A percentile compares a stretch with the other conserved stretches of the same genome.
Evolutionary conservation across 352 stramenopile genomes (phyloP).

Genomic region (Pythium dissotocum): DNA sequence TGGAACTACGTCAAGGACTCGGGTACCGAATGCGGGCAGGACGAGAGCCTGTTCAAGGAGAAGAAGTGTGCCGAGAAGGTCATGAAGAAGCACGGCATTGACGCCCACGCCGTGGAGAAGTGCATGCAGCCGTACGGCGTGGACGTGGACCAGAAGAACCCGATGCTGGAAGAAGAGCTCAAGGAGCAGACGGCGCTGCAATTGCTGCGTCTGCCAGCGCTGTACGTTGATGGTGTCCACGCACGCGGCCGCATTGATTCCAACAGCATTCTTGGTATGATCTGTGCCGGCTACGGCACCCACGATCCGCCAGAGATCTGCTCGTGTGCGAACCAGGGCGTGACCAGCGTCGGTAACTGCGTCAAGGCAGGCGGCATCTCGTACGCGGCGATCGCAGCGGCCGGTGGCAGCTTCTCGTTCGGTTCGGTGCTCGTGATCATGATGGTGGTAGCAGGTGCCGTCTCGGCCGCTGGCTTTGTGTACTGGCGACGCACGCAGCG

Average conservation of each 20-base stretch:
- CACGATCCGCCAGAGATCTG: conserved; percentile 82
- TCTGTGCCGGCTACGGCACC: conserved; percentile 81
- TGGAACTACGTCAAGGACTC: conserved; percentile 96
- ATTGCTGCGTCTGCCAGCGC: conserved; percentile 90
- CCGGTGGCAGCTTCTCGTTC: conserved; percentile 74
- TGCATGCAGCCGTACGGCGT: conserved; percentile 94
- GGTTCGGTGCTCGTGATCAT: conserved; percentile 86
- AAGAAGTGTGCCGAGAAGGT: conserved; percentile 87
- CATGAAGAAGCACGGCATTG: conserved; percentile 89
- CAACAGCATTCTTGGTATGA: conserved; percentile 82
- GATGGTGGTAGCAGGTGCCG: conserved; percentile 70
- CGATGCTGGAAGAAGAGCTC: conserved; percentile 90
- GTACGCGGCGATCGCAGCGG: conserved; percentile 53
- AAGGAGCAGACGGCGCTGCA: conserved; percentile 88
- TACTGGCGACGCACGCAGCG: conserved; percentile 92
- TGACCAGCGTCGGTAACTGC: conserved; percentile 60
- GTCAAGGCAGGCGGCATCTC: conserved; percentile 72
- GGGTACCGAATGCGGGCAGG: conserved; percentile 80
- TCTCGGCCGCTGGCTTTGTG: conserved; percentile 77
- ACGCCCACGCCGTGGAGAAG: conserved; percentile 84
- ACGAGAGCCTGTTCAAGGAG: conserved; percentile 87
- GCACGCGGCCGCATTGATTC: conserved; percentile 90
- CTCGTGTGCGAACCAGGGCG: conserved; percentile 65
- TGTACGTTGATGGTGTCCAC: conserved; percentile 95
- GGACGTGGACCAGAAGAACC: conserved; percentile 85